A percentile compares a stretch with the other conserved stretches of the same genome.
Evolutionary conservation across 202 grass and related monocot species (phyloP).

Genomic region (Carex arenaria): DNA sequence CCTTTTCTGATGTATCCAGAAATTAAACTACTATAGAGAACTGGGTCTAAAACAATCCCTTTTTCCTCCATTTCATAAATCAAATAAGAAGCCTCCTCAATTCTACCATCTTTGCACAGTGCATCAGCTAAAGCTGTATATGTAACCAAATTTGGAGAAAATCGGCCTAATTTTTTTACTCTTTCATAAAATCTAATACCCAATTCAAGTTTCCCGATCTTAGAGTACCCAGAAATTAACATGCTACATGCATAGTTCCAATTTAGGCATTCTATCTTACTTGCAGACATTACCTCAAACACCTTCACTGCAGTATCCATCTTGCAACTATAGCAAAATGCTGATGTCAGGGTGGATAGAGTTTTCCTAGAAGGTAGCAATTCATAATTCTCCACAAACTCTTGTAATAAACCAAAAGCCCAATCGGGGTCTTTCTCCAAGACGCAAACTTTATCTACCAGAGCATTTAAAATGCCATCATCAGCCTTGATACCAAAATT

Average conservation of each 20-base stretch:
- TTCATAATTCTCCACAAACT: slow-evolving; percentile 29
- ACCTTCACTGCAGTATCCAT: slow-evolving; percentile 50
- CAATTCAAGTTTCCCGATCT: slow-evolving; percentile 20
- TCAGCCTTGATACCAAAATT: slow-evolving; percentile 14
- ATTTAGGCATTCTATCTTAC: slow-evolving; percentile 25
- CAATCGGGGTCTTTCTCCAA: slow-evolving; percentile 19
- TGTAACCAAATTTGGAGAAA: slow-evolving; percentile 52
- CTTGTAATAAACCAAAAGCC: slow-evolving; percentile 39
- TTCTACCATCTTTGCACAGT: slow-evolving; percentile 45
- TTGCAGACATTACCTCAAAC: slow-evolving; percentile 47
- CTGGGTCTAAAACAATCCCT: slow-evolving; percentile 33
- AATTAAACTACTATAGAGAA: slow-evolving; percentile 50
- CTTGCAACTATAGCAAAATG: slow-evolving; percentile 29
- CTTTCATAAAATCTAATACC: slow-evolving; percentile 54
- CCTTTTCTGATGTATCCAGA: slow-evolving; percentile 50
- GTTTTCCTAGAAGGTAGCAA: slow-evolving; percentile 21
- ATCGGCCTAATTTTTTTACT: slow-evolving; percentile 20
- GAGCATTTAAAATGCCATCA: slow-evolving; percentile 40
- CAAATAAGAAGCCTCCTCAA: slow-evolving; percentile 32
- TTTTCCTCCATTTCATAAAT: slow-evolving; percentile 43
- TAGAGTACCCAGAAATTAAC: slow-evolving; percentile 57
- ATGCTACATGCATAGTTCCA: slow-evolving; percentile 59
- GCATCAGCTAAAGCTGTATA: slow-evolving; percentile 41
- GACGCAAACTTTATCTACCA: slow-evolving; percentile 45
- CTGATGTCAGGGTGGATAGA: slow-evolving; percentile 28